Evolutionary conservation across 805 yeast genomes (phyloP).

Genomic region (Teunomyces barrocoloradensis): DNA sequence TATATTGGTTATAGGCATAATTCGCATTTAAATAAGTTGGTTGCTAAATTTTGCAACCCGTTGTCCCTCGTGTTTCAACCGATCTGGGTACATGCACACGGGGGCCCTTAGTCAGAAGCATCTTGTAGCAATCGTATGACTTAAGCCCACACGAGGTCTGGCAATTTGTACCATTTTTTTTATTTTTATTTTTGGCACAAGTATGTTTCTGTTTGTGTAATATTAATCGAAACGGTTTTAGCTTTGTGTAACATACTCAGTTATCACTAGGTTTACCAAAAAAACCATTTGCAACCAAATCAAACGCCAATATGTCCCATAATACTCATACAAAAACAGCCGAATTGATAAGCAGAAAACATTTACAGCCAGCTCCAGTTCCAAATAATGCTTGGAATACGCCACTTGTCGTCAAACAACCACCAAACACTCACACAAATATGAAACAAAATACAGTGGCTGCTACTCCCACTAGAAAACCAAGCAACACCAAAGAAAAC

Average conservation of each 20-base stretch:
- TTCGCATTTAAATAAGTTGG: no score
- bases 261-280: background rate
- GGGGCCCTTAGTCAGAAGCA: no score
- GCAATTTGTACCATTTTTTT: background rate
- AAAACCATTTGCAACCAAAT: background rate
- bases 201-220: background rate
- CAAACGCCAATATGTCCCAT: background rate
- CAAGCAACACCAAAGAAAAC: background rate
- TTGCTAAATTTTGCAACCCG: no score
- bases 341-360: background rate
- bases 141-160: background rate
- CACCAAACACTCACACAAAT: background rate
- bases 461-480: background rate
- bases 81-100: no score
- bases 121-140: background rate
- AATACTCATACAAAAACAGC: background rate
- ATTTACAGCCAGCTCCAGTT: conserved; percentile 8
- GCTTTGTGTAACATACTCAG: background rate
- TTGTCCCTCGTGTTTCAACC: no score
- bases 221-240: background rate
- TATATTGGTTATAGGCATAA: no score
- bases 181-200: background rate
- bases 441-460: background rate
- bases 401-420: background rate
- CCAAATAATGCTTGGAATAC: conserved; percentile 9